Evolutionary conservation across 2,329 filamentous ascomycete species (phyloP).

Genomic region (Aspergillus uvarum): DNA sequence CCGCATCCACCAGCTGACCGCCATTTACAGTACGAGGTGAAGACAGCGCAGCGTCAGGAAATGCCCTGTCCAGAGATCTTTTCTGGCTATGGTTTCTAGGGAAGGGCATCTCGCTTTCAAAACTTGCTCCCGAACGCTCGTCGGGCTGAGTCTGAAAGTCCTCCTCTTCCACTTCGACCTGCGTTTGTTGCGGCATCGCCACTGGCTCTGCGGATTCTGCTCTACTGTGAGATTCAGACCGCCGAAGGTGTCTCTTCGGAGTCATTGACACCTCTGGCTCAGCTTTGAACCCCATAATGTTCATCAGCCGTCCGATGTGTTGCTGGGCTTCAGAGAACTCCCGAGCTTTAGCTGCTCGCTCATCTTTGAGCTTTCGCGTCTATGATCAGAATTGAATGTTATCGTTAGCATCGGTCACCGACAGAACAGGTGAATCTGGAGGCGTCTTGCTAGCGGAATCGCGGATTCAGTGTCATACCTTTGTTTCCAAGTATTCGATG

Average conservation of each 20-base stretch:
- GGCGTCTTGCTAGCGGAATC: not conserved
- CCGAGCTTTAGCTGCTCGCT: slow-evolving; percentile 37
- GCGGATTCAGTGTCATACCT: slow-evolving; percentile 23
- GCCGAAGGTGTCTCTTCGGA: slow-evolving; percentile 18
- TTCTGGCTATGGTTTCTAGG: slow-evolving; percentile 28
- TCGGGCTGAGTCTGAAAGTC: slow-evolving; percentile 17
- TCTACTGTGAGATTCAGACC: slow-evolving; percentile 13
- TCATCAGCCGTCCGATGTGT: slow-evolving; percentile 40
- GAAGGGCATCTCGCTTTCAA: slow-evolving; percentile 22
- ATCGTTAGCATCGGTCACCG: not conserved
- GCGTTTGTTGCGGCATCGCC: slow-evolving; percentile 16
- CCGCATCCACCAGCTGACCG: slow-evolving; percentile 11
- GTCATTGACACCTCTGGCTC: slow-evolving; percentile 17
- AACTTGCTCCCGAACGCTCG: slow-evolving; percentile 19
- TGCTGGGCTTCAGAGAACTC: slow-evolving; percentile 43
- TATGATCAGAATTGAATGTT: slow-evolving; percentile 9
- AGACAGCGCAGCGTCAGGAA: slow-evolving; percentile 16
- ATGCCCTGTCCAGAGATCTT: slow-evolving; percentile 25
- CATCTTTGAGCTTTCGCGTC: slow-evolving; percentile 37
- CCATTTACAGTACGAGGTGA: slow-evolving; percentile 4
- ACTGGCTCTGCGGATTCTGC: slow-evolving; percentile 11
- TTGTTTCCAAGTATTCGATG: slow-evolving; percentile 35
- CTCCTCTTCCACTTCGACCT: slow-evolving; percentile 19
- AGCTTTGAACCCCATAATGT: slow-evolving; percentile 38
- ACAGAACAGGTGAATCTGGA: not conserved